Conservation (phyloP, 1,284 basidiomycete species). For the Tilletia caries region DNA sequence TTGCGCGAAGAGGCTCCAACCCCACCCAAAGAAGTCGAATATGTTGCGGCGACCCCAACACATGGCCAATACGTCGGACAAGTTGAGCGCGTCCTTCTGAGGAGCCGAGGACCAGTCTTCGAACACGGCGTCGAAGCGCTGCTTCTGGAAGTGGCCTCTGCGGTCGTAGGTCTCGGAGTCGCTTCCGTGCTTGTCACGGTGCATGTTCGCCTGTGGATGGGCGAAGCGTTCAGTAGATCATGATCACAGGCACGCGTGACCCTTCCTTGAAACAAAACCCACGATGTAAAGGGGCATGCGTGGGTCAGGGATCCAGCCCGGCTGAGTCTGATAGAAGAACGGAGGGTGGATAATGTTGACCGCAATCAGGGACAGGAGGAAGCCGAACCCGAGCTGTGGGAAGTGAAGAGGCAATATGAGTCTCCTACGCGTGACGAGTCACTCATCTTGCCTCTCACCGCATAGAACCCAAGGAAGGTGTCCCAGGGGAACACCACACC, state of each 20-base stretch:
- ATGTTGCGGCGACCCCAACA: conserved; percentile 28
- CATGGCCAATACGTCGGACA: conserved; percentile 33
- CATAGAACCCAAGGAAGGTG: conserved; percentile 46
- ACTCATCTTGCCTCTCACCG: conserved; percentile 1
- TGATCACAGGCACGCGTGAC: too few relatives aligned
- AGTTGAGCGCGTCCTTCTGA: conserved; percentile 33
- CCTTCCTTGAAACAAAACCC: too few relatives aligned
- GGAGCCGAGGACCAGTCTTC: conserved; percentile 31
- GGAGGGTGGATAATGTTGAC: conserved; percentile 55
- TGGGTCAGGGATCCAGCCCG: conserved; percentile 54
- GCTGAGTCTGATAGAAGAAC: conserved; percentile 36
- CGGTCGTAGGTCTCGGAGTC: conserved; percentile 58
- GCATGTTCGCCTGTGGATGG: conserved; percentile 45
- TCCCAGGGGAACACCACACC: conserved; percentile 62
- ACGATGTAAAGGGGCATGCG: conserved; percentile 57
- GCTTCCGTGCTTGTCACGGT: conserved; percentile 54
- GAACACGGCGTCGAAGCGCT: conserved; percentile 28
- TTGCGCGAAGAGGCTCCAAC: too few relatives aligned
- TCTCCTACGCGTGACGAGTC: too few relatives aligned
- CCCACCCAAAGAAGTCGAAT: conserved; percentile 34
- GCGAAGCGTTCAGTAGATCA: too few relatives aligned
- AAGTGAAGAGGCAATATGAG: conserved; percentile 57
- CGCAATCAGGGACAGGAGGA: conserved; percentile 56
- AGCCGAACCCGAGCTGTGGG: conserved; percentile 56
- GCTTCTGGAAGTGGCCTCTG: conserved; percentile 30